A percentile compares a stretch with the other conserved stretches of the same genome.
Evolutionary conservation across 352 stramenopile species (phyloP).

Genomic region (Phytopythium sindhum): DNA sequence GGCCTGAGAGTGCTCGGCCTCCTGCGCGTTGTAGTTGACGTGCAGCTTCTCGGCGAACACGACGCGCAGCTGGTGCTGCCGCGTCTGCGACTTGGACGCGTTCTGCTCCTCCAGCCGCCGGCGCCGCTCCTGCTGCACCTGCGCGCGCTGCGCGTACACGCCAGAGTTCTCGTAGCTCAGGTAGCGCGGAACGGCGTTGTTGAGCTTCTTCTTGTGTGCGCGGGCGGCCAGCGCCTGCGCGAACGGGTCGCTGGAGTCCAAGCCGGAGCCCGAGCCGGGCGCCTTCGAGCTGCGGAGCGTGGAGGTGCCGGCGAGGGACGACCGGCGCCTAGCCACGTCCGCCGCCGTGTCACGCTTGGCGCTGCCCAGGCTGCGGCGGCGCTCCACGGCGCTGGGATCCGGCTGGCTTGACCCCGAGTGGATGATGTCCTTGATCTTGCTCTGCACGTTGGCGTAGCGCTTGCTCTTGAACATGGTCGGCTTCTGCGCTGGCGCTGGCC

Average conservation of each 20-base stretch:
- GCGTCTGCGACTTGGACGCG: conserved; percentile 49
- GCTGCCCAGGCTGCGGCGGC: conserved; percentile 38
- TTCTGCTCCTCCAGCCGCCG: conserved; percentile 67
- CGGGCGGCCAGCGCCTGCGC: conserved; percentile 14
- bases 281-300: conserved; percentile 13
- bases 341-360: conserved; percentile 12
- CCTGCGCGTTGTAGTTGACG: conserved; percentile 31
- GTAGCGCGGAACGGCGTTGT: conserved; percentile 53
- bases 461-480: conserved; percentile 8
- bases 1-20: conserved; percentile 19
- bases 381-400: conserved; percentile 34
- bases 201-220: conserved; percentile 36
- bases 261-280: conserved; percentile 23
- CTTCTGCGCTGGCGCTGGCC: background rate
- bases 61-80: conserved; percentile 44
- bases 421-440: conserved; percentile 8
- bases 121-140: conserved; percentile 57
- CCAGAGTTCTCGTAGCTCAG: conserved; percentile 53
- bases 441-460: conserved; percentile 11
- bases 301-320: conserved; percentile 17
- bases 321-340: conserved; percentile 21
- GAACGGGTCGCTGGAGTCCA: conserved; percentile 26
- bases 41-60: conserved; percentile 48
- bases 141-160: conserved; percentile 42
- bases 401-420: conserved; percentile 17